phyloP scores from a whole-genome alignment of 305 asterid genomes.

The Andrographis paniculata region DNA sequence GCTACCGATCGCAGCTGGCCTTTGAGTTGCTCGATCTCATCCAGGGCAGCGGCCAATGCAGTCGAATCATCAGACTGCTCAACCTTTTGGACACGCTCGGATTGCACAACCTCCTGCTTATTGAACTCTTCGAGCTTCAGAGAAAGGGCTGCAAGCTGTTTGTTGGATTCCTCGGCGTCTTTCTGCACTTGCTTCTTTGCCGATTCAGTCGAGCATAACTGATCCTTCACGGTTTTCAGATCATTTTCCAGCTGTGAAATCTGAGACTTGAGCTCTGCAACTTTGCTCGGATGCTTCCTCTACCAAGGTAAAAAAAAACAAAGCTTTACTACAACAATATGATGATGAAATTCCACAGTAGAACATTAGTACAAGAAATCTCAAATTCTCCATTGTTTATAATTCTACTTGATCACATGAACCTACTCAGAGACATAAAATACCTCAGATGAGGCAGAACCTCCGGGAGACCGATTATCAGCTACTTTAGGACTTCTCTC shows the following conservation, averaged over 20 bases:
- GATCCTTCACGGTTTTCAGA: slow-evolving; percentile 64
- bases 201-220: slow-evolving; percentile 61
- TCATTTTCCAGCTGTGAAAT: slow-evolving; percentile 76
- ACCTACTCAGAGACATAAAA: too few relatives aligned
- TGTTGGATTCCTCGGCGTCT: slow-evolving; percentile 68
- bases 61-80: slow-evolving; percentile 38
- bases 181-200: slow-evolving; percentile 57
- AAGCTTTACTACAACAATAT: background rate
- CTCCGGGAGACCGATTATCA: slow-evolving; percentile 46
- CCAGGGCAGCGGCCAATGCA: slow-evolving; percentile 51
- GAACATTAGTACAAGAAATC: too few relatives aligned
- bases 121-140: slow-evolving; percentile 53
- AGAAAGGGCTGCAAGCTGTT: slow-evolving; percentile 43
- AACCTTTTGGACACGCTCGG: slow-evolving; percentile 28
- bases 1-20: slow-evolving; percentile 44
- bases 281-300: slow-evolving; percentile 52
- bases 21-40: slow-evolving; percentile 61
- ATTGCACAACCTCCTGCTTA: slow-evolving; percentile 33
- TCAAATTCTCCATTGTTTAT: too few relatives aligned
- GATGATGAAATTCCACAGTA: too few relatives aligned
- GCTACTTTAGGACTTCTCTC: slow-evolving; percentile 59
- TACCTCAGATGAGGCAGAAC: slow-evolving; percentile 64
- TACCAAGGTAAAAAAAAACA: slow-evolving; percentile 18
- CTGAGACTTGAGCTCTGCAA: slow-evolving; percentile 65
- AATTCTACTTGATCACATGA: too few relatives aligned